A percentile compares a stretch with the other conserved stretches of the same genome.
Evolutionary conservation across 2,329 filamentous ascomycete species (phyloP).

Genomic region (Ophiocordyceps camponoti-saundersi): DNA sequence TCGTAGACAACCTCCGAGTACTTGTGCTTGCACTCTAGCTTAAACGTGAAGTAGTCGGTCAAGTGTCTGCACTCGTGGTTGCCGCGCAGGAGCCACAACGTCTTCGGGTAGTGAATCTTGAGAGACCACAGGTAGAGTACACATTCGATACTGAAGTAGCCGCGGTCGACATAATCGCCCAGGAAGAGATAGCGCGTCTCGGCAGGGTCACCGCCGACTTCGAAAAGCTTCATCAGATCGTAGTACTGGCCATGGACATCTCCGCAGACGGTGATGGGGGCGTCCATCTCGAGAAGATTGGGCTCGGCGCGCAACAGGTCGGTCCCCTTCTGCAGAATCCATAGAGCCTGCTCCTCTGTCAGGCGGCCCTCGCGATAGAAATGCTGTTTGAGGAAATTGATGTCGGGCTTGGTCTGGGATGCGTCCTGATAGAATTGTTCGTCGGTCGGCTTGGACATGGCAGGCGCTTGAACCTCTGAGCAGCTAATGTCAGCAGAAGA

Average conservation of each 20-base stretch:
- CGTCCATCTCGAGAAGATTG: slow-evolving; percentile 97
- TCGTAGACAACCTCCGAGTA: slow-evolving; percentile 95
- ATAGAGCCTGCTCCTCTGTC: slow-evolving; percentile 93
- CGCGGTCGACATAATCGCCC: slow-evolving; percentile 93
- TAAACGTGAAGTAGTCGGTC: slow-evolving; percentile 99
- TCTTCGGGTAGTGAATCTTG: slow-evolving; percentile 98
- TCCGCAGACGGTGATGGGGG: slow-evolving; percentile 94
- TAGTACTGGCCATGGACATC: slow-evolving; percentile 99
- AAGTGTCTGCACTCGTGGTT: slow-evolving; percentile 98
- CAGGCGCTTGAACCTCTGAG: slow-evolving; percentile 89
- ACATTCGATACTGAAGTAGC: slow-evolving; percentile 98
- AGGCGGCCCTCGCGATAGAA: slow-evolving; percentile 95
- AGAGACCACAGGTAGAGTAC: slow-evolving; percentile 94
- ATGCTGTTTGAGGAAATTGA: slow-evolving; percentile 92
- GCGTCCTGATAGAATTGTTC: slow-evolving; percentile 87
- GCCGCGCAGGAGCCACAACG: slow-evolving; percentile 87
- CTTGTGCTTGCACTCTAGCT: slow-evolving; percentile 99
- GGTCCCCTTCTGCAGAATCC: slow-evolving; percentile 78
- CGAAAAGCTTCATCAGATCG: slow-evolving; percentile 98
- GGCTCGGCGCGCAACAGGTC: slow-evolving; percentile 80
- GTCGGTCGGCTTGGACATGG: slow-evolving; percentile 80
- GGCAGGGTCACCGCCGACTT: slow-evolving; percentile 89
- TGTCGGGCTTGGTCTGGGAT: slow-evolving; percentile 74
- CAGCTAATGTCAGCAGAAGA: slow-evolving; percentile 3
- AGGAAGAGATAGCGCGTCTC: slow-evolving; percentile 96